phyloP scores from a whole-genome alignment of 2,329 filamentous ascomycete species.

The Byssothecium circinans region DNA sequence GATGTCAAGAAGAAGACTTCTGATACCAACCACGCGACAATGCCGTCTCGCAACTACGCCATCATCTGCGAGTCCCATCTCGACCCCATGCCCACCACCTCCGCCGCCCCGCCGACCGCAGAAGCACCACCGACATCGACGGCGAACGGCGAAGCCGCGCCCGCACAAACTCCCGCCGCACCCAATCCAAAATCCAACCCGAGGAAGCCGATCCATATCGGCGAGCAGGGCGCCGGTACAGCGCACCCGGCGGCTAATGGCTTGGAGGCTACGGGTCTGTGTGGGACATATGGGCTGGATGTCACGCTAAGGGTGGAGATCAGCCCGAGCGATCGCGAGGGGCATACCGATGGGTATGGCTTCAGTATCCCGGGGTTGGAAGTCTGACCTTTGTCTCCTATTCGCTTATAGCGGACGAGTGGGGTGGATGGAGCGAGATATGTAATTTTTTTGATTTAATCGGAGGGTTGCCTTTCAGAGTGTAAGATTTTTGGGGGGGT shows the following conservation, averaged over 20 bases:
- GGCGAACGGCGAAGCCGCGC: slow-evolving; percentile 33
- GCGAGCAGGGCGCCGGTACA: slow-evolving; percentile 79
- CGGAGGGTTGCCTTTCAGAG: not conserved
- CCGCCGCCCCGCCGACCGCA: slow-evolving; percentile 21
- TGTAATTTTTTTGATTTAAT: not conserved
- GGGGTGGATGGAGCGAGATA: not conserved
- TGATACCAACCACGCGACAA: slow-evolving; percentile 79
- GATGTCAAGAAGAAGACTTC: slow-evolving; percentile 59
- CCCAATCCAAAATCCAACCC: slow-evolving; percentile 55
- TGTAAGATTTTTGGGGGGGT: not conserved
- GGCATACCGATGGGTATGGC: slow-evolving; percentile 54
- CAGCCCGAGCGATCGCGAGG: slow-evolving; percentile 46
- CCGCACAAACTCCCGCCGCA: slow-evolving; percentile 25
- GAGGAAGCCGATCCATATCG: slow-evolving; percentile 70
- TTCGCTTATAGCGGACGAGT: not conserved
- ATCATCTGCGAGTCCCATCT: slow-evolving; percentile 59
- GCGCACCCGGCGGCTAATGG: slow-evolving; percentile 69
- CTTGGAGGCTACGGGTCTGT: slow-evolving; percentile 45
- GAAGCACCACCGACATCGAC: slow-evolving; percentile 23
- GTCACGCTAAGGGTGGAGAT: slow-evolving; percentile 54
- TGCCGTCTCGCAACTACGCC: slow-evolving; percentile 69
- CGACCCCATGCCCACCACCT: slow-evolving; percentile 22
- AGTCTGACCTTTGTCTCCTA: slow-evolving; percentile 6
- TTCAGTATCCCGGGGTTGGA: slow-evolving; percentile 52
- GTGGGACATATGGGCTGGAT: slow-evolving; percentile 50